Evolutionary conservation across 1,139 yeast genomes (phyloP).

Genomic region (Yamadazyma jaroonii): DNA sequence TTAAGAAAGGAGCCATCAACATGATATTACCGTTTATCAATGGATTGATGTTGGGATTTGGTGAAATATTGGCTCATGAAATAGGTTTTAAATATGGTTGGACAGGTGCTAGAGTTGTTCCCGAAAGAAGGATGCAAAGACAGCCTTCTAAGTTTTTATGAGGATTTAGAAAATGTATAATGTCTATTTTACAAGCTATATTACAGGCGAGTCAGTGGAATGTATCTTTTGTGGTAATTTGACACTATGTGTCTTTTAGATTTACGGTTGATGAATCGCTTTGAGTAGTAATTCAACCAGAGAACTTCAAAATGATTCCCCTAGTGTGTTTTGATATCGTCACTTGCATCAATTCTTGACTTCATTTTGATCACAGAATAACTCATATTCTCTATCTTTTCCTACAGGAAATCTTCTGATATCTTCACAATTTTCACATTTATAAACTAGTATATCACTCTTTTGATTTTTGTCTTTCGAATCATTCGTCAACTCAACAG

Average conservation of each 20-base stretch:
- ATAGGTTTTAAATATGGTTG: constrained; percentile 79
- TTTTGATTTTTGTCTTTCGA: constrained; percentile 21
- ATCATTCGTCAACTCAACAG: constrained; percentile 27
- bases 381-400: constrained; percentile 22
- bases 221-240: too few species aligned
- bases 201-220: too few species aligned
- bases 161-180: too few species aligned
- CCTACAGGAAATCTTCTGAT: constrained; percentile 37
- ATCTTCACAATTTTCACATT: constrained; percentile 24
- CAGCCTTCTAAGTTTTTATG: constrained; percentile 9
- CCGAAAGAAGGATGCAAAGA: constrained; percentile 28
- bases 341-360: too few species aligned
- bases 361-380: constrained; percentile 26
- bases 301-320: too few species aligned
- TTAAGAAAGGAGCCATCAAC: constrained; percentile 63
- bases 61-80: constrained; percentile 94
- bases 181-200: too few species aligned
- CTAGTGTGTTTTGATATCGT: too few species aligned
- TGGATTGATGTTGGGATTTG: constrained; percentile 95
- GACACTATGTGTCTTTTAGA: too few species aligned
- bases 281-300: too few species aligned
- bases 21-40: constrained; percentile 83
- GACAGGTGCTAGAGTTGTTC: constrained; percentile 68
- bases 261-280: too few species aligned
- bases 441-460: constrained; percentile 31